A percentile compares a stretch with the other conserved stretches of the same genome.
phyloP scores from a whole-genome alignment of 2,329 filamentous ascomycete genomes.

The Aotearoamyces nothofagi region DNA sequence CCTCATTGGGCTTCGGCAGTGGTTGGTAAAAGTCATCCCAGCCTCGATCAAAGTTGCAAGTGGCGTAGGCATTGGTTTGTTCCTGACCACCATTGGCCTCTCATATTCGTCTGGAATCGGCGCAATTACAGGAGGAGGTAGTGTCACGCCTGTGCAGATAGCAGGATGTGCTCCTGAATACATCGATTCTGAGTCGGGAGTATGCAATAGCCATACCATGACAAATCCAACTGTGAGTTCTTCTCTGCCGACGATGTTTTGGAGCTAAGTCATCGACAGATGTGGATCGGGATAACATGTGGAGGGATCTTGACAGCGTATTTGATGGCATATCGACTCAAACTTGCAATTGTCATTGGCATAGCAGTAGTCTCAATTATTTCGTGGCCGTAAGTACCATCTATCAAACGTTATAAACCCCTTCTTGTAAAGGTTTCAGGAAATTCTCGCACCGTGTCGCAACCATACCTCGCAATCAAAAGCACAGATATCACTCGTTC shows the following conservation, averaged over 20 bases:
- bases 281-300: conserved; percentile 77
- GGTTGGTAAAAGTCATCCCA: conserved; percentile 52
- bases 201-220: conserved; percentile 51
- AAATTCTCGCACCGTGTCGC: too few species aligned
- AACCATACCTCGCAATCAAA: too few species aligned
- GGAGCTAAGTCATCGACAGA: conserved; percentile 21
- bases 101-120: conserved; percentile 76
- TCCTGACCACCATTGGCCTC: conserved; percentile 47
- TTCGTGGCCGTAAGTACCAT: conserved; percentile 50
- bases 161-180: conserved; percentile 54
- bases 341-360: conserved; percentile 60
- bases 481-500: too few species aligned
- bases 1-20: conserved; percentile 55
- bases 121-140: conserved; percentile 52
- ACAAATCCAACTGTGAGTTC: conserved; percentile 49
- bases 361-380: conserved; percentile 58
- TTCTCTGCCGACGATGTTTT: not conserved
- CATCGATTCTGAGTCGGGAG: conserved; percentile 28
- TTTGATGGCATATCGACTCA: conserved; percentile 66
- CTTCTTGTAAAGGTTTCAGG: not conserved
- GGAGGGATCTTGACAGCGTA: conserved; percentile 68
- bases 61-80: conserved; percentile 49
- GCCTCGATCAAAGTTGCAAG: conserved; percentile 50
- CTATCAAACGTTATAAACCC: not conserved
- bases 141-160: conserved; percentile 56